A percentile compares a stretch with the other conserved stretches of the same genome.
phyloP scores from a whole-genome alignment of 345 rosid genomes.

The Erysimum cheiranthoides region DNA sequence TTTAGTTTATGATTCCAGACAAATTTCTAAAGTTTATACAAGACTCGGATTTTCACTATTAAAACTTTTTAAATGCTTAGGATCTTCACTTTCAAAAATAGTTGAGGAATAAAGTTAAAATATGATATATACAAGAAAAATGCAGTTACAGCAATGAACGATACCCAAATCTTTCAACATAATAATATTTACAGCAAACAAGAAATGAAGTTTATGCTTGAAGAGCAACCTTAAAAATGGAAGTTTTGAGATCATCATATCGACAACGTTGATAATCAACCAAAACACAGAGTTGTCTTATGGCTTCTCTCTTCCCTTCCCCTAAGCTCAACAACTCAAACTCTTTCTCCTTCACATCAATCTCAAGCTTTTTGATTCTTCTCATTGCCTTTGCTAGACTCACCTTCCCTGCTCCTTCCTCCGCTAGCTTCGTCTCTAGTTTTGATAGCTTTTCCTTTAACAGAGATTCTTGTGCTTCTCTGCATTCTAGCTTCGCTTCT shows the following conservation, averaged over 20 bases:
- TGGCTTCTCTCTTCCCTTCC: slow-evolving; percentile 89
- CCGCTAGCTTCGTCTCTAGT: slow-evolving; percentile 47
- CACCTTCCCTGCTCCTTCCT: slow-evolving; percentile 53
- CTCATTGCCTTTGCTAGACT: slow-evolving; percentile 41
- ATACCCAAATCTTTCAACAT: slow-evolving; percentile 1
- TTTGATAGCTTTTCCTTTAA: slow-evolving; percentile 51
- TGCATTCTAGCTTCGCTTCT: slow-evolving; percentile 47
- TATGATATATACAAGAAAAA: slow-evolving; percentile 13
- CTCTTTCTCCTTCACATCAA: slow-evolving; percentile 54
- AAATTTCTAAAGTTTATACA: too few species aligned
- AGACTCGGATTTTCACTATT: too few species aligned
- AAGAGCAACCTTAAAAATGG: slow-evolving; percentile 51
- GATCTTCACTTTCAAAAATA: neutral
- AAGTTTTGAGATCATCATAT: slow-evolving; percentile 62
- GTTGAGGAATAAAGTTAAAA: neutral
- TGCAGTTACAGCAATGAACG: slow-evolving; percentile 1
- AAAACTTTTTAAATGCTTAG: too few species aligned
- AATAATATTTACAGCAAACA: slow-evolving; percentile 6
- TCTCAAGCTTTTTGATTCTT: slow-evolving; percentile 55
- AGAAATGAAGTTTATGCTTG: slow-evolving; percentile 34
- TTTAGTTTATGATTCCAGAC: too few species aligned
- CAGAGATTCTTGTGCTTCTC: slow-evolving; percentile 51
- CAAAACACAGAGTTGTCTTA: slow-evolving; percentile 86
- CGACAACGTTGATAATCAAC: slow-evolving; percentile 76
- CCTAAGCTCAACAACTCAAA: slow-evolving; percentile 51